Evolutionary conservation across 306 rosid genomes (phyloP), one percentile per base, ranked within the genome.

Genomic region (Canavalia gladiata): DNA sequence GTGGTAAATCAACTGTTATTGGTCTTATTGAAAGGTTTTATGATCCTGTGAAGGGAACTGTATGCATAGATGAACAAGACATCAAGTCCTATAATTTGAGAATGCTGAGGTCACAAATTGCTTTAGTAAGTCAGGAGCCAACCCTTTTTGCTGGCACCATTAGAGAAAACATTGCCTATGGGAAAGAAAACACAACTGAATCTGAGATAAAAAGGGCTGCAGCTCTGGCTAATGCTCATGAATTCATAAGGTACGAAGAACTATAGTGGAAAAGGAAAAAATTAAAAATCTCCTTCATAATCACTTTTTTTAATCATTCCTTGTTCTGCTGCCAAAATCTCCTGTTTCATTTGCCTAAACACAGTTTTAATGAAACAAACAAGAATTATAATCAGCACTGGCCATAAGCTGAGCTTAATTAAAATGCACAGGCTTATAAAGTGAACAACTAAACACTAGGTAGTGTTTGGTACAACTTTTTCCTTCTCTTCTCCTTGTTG

Each of bases 1-100:
- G 95, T 3, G 98, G 97, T n/a, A 95, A 95, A 86, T 92, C 97
- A 41, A 92, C 97, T n/a, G 81, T 91, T 41, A 90, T 92, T 64
- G 97, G 92, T 12, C 91, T 92, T 4, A 91, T 92, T 72, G 97
- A 95, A 77, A 89, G 97, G 87, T 95, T 95, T 77, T 95, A 92
- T 33, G 95, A 92, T 80, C 98, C 98, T 52, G 6, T 82, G 62
- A 86, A 84, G 52, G 98, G 97, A 76, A 83, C 84, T 0, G 82
- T 95, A 4, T 85, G 82, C 81, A 87, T 91, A 69, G 99, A 95
- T 79, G 97, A 93, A 60, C 97, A 91, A 9, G 97, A 95, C 54
- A 79, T 95, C 58, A 89, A 87, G 88, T 83, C 85, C 83, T 88
- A 83, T 58, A 95, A 89, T 75, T 64, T 91, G 83, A 92, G 95